Evolutionary conservation across 495 filamentous ascomycete genomes (phyloP), one percentile per base, ranked within the genome.

Genomic region (Antarctomyces pellizariae): DNA sequence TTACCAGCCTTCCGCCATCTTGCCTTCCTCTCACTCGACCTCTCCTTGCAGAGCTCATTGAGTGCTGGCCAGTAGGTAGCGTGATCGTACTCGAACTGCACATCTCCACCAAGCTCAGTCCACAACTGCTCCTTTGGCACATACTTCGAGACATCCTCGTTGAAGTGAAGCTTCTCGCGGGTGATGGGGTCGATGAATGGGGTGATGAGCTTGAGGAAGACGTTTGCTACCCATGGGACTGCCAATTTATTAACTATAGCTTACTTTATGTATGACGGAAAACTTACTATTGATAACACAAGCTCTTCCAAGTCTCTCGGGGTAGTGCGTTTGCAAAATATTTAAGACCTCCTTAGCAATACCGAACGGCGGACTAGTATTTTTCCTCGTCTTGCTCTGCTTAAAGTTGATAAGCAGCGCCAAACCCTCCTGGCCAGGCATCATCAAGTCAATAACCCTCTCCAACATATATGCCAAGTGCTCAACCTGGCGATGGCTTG

Each of bases 381-480:
- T 75, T 23, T 64, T 63, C 30, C 69, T 68, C 13, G 61, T 67
- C 39, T 78, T 69, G 42, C 48, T 51, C 16, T 33, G 31, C 41
- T 74, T 77, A 54, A 84, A 92, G 54, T 91, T 77, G 40, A 93
- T 75, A 28, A 93, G 49, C 2, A 97, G 57, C 5, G 77, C 71
- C 23, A 90, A 46, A 1, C 68, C 82, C 49, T 92, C 86, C 41
- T 86, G 76, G 7, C 72, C 70, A 1, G 86, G 62, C 1, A 69
- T 64, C 70, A 89, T 83, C 17, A 93, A 45, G 32, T 92, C 80
- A 38, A 93, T 67, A 11, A 73, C 66, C 13, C 78, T 64, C 55
- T 97, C 86, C 22, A 97, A 50, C 79, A 92, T 91, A 47, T 66
- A 97, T 21, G 93, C 82, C 23, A 97, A 59, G 45, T 93, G 83